These are phyloP conservation scores for Trichomonas vaginalis DNA, from an alignment of 208 protist genomes.

Conservation along the genomic window DNA sequence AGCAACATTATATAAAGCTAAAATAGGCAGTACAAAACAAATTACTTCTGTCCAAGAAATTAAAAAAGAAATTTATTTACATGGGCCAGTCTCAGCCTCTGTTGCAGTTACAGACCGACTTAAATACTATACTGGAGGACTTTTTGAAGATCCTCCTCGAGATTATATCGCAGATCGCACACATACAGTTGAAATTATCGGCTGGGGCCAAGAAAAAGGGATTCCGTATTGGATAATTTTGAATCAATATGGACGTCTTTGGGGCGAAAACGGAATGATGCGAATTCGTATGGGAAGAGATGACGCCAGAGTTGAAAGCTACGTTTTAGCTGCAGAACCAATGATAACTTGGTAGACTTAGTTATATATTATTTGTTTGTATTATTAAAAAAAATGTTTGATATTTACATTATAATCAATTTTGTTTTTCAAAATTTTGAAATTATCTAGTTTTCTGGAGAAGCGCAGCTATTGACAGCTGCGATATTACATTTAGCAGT, in stretches of 20 bases:
- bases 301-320: not conserved
- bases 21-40: not conserved
- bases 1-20: not conserved
- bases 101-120: not conserved
- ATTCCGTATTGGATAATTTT: not conserved
- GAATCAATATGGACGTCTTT: not conserved
- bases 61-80: not conserved
- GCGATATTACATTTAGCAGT: no score
- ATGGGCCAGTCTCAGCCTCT: not conserved
- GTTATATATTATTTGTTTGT: no score
- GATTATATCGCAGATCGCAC: not conserved
- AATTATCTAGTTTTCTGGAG: no score
- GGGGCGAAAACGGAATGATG: conserved; percentile 15
- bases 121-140: not conserved
- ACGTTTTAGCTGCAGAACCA: not conserved
- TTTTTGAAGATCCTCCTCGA: not conserved
- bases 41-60: not conserved
- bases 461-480: no score
- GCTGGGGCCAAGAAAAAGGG: not conserved
- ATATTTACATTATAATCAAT: no score
- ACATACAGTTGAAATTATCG: not conserved
- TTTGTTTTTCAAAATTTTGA: no score
- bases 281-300: not conserved
- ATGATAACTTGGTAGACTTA: not conserved
- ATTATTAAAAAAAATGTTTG: no score